Evolutionary conservation across 1,284 basidiomycete genomes (phyloP), one percentile per base, ranked within the genome.

Genomic region (Neotropicomus parvogracilis): DNA sequence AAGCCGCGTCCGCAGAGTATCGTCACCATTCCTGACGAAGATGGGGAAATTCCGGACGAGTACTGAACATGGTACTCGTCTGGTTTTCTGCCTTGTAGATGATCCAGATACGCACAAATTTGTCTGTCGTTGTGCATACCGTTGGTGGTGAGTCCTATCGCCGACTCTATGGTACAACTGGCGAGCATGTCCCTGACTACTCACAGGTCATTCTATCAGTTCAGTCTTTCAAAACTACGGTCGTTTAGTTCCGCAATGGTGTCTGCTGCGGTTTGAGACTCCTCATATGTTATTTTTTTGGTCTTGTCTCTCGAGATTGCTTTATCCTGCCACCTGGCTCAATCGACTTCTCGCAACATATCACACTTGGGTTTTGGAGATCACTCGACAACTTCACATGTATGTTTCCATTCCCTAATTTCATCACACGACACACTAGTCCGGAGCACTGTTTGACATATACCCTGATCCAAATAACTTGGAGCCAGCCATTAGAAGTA

Each of bases 21-120:
- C 37, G 58, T 63, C 41, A 71, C 65, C 59, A 77, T 79, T 53
- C 75, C 78, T 37, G 78, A 79, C 46, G 76, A 76, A 37, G 44
- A 62, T 3, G 59, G 48, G 33, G 63, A 60, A 26, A 54, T 57
- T 26, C 19, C 37, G n/a, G 59, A 53, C 31, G 66, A 52, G 35
- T 63, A 55, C 31, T 65, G 50, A 65, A 26, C 39, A 21, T 1
- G 34, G 36, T 32, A 19, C 38, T 42, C 33, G 38, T 21, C 16
- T 36, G 19, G 40, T 33, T 51, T 33, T 35, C 39, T 24, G 26
- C 21, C 21, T 52, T 54, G 64, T 67, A 64, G 38, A 61, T 59
- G 46, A 51, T 33, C 42, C 46, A 37, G 36, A 46, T 44, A 14
- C 27, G 40, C 53, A 60, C 39, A 51, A 39, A 41, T 19, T 49